Conservation (phyloP, 2,329 filamentous ascomycete species). For the Fusarium aywerte region DNA sequence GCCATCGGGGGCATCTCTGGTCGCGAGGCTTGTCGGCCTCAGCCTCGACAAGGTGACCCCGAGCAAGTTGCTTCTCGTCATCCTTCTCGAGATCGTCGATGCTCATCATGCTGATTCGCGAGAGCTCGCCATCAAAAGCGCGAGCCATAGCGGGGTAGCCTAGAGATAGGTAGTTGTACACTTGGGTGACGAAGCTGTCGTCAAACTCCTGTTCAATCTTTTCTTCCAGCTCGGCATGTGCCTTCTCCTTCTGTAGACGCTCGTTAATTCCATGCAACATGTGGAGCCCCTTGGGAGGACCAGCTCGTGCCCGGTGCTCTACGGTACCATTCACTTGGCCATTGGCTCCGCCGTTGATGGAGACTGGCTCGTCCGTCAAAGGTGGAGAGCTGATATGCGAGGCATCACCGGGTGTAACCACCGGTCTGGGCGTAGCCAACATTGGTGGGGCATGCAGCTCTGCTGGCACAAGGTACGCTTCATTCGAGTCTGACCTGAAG, state of each 20-base stretch:
- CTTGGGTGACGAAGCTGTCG: constrained; percentile 89
- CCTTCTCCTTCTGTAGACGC: constrained; percentile 61
- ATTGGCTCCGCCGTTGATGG: constrained; percentile 43
- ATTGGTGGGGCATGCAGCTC: constrained; percentile 59
- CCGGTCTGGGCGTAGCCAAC: constrained; percentile 61
- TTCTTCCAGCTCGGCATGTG: constrained; percentile 61
- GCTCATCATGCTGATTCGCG: constrained; percentile 78
- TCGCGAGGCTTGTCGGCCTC: constrained; percentile 58
- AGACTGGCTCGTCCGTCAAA: constrained; percentile 56
- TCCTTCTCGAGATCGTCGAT: constrained; percentile 76
- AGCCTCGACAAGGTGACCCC: constrained; percentile 77
- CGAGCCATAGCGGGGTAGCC: constrained; percentile 89
- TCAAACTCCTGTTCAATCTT: constrained; percentile 75
- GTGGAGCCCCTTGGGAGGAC: constrained; percentile 58
- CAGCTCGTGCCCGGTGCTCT: constrained; percentile 46
- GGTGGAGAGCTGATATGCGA: constrained; percentile 54
- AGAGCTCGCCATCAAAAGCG: constrained; percentile 84
- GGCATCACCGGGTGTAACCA: constrained; percentile 53
- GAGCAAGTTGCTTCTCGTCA: constrained; percentile 70
- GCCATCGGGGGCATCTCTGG: constrained; percentile 77
- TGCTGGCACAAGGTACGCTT: constrained; percentile 54
- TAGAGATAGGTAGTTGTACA: constrained; percentile 95
- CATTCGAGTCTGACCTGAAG: constrained; percentile 55
- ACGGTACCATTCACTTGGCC: constrained; percentile 31
- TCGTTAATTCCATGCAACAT: constrained; percentile 64